Evolutionary conservation across 768 basidiomycete species (phyloP).

Genomic region (Tubosaeta sp.): DNA sequence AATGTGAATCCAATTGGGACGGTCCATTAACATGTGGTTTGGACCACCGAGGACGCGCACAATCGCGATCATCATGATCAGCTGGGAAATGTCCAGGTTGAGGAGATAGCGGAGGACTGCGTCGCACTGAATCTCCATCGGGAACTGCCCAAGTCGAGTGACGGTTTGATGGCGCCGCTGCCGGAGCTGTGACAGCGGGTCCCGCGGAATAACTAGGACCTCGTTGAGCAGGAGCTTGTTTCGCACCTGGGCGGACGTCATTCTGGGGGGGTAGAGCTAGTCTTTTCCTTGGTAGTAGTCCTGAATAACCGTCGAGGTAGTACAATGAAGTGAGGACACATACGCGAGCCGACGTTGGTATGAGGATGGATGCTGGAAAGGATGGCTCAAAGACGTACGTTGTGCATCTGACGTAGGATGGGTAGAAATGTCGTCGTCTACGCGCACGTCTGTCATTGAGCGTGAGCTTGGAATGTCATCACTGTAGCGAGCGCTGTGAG

Average conservation of each 20-base stretch:
- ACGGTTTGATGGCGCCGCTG: conserved; percentile 9
- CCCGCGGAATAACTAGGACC: conserved; percentile 7
- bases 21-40: conserved; percentile 12
- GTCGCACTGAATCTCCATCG: conserved; percentile 10
- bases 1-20: conserved; percentile 11
- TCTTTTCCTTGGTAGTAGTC: conserved; percentile 32
- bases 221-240: conserved; percentile 9
- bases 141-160: neutral
- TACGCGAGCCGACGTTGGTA: conserved; percentile 23
- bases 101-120: conserved; percentile 9
- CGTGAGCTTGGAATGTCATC: conserved; percentile 22
- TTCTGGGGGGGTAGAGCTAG: conserved; percentile 36
- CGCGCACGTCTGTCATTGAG: conserved; percentile 14
- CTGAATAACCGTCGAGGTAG: conserved; percentile 20
- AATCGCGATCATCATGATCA: conserved; percentile 17
- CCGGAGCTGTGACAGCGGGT: neutral
- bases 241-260: conserved; percentile 20
- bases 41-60: conserved; percentile 12
- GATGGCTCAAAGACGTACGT: conserved; percentile 36
- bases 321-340: conserved; percentile 17
- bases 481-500: conserved; percentile 7
- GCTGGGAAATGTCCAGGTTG: neutral
- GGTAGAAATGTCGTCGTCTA: conserved; percentile 15
- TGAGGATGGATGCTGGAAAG: conserved; percentile 26
- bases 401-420: conserved; percentile 29